phyloP scores from a whole-genome alignment of 257 asterid genomes.

The Solanum ossicruentum region DNA sequence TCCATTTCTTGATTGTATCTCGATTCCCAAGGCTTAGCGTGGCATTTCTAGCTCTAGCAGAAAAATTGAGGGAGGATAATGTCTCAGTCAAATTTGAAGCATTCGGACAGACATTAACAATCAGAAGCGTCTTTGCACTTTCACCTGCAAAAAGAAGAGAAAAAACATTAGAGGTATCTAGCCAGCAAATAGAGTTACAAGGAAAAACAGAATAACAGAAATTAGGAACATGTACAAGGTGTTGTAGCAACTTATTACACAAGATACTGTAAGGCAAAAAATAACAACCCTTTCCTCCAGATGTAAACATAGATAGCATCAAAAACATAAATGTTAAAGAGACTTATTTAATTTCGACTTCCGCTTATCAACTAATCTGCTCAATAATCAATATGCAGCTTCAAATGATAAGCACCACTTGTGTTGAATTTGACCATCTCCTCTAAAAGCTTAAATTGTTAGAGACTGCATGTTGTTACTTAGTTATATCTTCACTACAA shows the following conservation, averaged over 20 bases:
- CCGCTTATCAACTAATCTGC: background rate
- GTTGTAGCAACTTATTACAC: background rate
- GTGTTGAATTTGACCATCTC: background rate
- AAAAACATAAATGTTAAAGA: background rate
- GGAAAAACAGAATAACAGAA: background rate
- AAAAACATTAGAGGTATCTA: background rate
- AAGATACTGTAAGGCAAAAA: background rate
- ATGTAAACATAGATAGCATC: background rate
- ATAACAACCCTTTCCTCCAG: background rate
- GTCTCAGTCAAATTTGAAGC: slow-evolving; percentile 66
- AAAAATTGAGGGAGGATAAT: slow-evolving; percentile 75
- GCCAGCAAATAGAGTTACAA: background rate
- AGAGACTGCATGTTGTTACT: background rate
- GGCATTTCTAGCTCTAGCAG: slow-evolving; percentile 90
- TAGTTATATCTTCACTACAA: background rate
- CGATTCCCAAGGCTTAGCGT: slow-evolving; percentile 83
- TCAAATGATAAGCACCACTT: background rate
- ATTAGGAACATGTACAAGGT: background rate
- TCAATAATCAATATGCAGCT: background rate
- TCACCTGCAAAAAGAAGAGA: slow-evolving; percentile 56
- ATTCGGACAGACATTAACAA: slow-evolving; percentile 70
- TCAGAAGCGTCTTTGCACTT: slow-evolving; percentile 79
- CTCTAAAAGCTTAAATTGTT: background rate
- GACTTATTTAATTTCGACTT: background rate
- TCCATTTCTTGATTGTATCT: slow-evolving; percentile 94